A percentile compares a stretch with the other conserved stretches of the same genome.
Evolutionary conservation across 305 asterid genomes (phyloP).

Genomic region (Withania somnifera): DNA sequence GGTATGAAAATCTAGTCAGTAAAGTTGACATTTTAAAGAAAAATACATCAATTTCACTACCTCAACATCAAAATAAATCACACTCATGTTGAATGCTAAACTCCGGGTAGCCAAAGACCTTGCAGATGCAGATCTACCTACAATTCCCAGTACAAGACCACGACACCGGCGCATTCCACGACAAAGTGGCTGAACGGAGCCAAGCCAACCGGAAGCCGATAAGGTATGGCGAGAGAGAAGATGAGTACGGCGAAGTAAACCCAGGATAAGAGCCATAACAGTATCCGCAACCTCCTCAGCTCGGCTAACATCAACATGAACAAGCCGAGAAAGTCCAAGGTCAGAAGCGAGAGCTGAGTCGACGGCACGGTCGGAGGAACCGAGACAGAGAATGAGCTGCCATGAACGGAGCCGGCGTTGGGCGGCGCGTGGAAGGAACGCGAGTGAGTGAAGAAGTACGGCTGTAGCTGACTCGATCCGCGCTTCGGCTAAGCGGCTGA

Average conservation of each 20-base stretch:
- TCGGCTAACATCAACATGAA: conserved; percentile 90
- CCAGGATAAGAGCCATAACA: conserved; percentile 88
- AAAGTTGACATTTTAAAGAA: not conserved
- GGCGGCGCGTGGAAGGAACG: conserved; percentile 99
- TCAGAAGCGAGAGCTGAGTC: conserved; percentile 88
- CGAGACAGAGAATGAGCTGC: conserved; percentile 93
- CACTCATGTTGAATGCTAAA: conserved; percentile 96
- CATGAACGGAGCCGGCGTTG: conserved; percentile 94
- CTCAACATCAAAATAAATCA: conserved; percentile 78
- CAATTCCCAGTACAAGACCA: conserved; percentile 92
- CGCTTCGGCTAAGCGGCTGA: conserved; percentile 78
- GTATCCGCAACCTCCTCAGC: conserved; percentile 99
- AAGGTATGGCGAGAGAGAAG: conserved; percentile 78
- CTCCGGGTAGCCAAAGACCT: conserved; percentile 79
- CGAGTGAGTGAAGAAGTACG: conserved; percentile 88
- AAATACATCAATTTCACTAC: conserved; percentile 30
- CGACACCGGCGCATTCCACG: conserved; percentile 99
- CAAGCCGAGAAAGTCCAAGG: conserved; percentile 63
- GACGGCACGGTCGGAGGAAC: conserved; percentile 78
- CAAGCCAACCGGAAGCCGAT: conserved; percentile 98
- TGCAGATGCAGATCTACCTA: conserved; percentile 95
- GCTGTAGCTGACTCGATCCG: conserved; percentile 90
- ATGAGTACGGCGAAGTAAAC: conserved; percentile 88
- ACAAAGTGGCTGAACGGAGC: conserved; percentile 97
- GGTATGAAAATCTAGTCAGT: not conserved